Conservation (phyloP, 495 filamentous ascomycete species). For the Aspergillus baeticus region DNA sequence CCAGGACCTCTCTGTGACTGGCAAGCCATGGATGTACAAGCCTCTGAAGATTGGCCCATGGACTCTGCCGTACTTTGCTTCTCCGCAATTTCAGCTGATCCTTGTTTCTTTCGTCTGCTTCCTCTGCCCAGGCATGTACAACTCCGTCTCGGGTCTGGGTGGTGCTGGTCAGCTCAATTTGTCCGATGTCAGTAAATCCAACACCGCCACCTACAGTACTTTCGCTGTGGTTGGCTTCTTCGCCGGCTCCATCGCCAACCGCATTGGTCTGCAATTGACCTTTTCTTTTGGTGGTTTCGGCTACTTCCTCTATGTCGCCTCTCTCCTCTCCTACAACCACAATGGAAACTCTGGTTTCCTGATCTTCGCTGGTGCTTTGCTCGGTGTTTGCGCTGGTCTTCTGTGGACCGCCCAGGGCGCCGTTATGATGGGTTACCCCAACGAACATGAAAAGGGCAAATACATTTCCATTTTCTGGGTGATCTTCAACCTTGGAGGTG, state of each 20-base stretch:
- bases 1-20: conserved; percentile 27
- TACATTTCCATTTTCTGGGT: conserved; percentile 93
- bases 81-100: conserved; percentile 68
- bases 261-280: conserved; percentile 70
- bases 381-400: conserved; percentile 77
- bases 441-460: conserved; percentile 76
- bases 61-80: conserved; percentile 70
- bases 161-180: conserved; percentile 64
- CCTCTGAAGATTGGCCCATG: conserved; percentile 52
- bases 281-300: conserved; percentile 80
- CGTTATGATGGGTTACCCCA: conserved; percentile 93
- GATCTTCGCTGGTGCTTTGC: conserved; percentile 56
- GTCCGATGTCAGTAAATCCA: conserved; percentile 65
- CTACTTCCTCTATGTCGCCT: conserved; percentile 80
- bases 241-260: conserved; percentile 76
- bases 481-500: conserved; percentile 92
- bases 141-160: conserved; percentile 73
- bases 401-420: conserved; percentile 92
- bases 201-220: conserved; percentile 74
- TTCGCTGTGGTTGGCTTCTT: conserved; percentile 88
- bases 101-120: conserved; percentile 86
- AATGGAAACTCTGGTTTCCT: conserved; percentile 59
- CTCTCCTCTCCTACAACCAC: conserved; percentile 81
- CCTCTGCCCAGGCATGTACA: conserved; percentile 86
- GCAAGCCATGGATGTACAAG: conserved; percentile 67